These are phyloP conservation scores for Cadophora malorum DNA, from an alignment of 2,329 filamentous ascomycete species.

Conservation along the genomic window DNA sequence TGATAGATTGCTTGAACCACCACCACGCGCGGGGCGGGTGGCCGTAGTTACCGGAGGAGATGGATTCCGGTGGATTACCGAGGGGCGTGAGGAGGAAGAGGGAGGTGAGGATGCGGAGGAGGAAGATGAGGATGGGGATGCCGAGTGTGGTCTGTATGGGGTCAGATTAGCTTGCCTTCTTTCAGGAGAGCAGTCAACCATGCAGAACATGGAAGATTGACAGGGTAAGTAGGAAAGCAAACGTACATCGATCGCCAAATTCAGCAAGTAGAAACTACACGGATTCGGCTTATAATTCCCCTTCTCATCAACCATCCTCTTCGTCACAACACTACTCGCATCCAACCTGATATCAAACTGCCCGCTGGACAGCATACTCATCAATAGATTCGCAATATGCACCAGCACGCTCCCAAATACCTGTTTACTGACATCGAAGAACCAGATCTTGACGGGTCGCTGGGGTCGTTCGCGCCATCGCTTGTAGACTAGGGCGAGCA, in stretches of 20 bases:
- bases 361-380: conserved; percentile 94
- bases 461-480: conserved; percentile 91
- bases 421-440: conserved; percentile 97
- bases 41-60: conserved; percentile 92
- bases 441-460: conserved; percentile 94
- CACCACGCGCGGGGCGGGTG: conserved; percentile 79
- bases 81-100: conserved; percentile 77
- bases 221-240: neutral
- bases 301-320: conserved; percentile 49
- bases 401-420: conserved; percentile 92
- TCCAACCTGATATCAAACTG: conserved; percentile 73
- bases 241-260: conserved; percentile 93
- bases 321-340: conserved; percentile 43
- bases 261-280: conserved; percentile 95
- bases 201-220: neutral
- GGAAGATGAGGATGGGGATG: conserved; percentile 90
- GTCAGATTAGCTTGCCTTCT: conserved; percentile 5
- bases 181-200: neutral
- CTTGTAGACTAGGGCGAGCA: conserved; percentile 90
- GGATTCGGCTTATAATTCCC: conserved; percentile 80
- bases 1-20: conserved; percentile 96
- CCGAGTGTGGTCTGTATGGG: conserved; percentile 84
- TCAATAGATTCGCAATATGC: conserved; percentile 90
- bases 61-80: conserved; percentile 83
- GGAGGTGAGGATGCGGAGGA: conserved; percentile 79